A percentile compares a stretch with the other conserved stretches of the same genome.
Conservation (phyloP, 2,329 filamentous ascomycete species). For the Cladobotryum mycophilum region DNA sequence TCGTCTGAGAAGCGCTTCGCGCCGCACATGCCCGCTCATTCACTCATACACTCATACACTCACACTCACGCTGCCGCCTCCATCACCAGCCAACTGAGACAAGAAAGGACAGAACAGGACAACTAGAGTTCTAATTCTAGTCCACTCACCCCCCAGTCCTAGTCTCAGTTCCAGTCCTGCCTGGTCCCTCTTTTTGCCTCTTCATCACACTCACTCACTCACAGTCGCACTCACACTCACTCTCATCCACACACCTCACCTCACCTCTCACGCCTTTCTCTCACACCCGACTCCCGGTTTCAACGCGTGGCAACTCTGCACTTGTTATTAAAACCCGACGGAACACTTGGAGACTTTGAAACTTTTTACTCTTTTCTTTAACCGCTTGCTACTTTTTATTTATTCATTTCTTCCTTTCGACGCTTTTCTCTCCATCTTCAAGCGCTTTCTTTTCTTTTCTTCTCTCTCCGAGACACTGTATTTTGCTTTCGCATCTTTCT, state of each 20-base stretch:
- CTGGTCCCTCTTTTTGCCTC: no score
- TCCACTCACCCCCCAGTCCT: not conserved
- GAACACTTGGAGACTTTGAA: not conserved
- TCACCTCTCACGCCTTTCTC: no score
- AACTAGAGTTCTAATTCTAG: not conserved
- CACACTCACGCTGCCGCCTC: no score
- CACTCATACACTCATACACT: no score
- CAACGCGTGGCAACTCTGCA: not conserved
- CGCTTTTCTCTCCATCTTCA: not conserved
- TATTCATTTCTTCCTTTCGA: not conserved
- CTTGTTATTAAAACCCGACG: not conserved
- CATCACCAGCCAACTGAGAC: no score
- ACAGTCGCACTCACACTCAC: no score
- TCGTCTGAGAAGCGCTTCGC: no score
- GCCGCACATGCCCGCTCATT: no score
- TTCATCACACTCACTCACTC: no score
- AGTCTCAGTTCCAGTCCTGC: no score
- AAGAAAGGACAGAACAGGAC: no score
- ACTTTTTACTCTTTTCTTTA: slow-evolving; percentile 3
- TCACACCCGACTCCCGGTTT: not conserved
- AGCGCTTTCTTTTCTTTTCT: slow-evolving; percentile 1
- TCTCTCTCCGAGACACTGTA: not conserved
- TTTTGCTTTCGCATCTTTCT: not conserved
- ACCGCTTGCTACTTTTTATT: not conserved
- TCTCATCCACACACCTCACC: no score